Evolutionary conservation across 164 flowering plant species (phyloP).

Genomic region (Pachysandra terminalis): DNA sequence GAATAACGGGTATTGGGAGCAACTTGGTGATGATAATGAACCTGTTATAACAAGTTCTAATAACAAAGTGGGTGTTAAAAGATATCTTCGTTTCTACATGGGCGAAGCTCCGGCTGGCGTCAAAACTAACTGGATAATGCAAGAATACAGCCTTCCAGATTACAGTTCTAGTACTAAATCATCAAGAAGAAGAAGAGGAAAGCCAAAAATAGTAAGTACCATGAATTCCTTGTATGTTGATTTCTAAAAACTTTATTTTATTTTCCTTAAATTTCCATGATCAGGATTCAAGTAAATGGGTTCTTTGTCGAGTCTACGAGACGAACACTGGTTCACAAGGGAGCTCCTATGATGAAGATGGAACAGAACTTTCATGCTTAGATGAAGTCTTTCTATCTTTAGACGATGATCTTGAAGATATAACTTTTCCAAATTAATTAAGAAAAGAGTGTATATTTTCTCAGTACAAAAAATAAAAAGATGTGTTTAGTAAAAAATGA

Average conservation of each 20-base stretch:
- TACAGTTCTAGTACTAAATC: constrained; percentile 32
- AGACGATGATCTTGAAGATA: constrained; percentile 84
- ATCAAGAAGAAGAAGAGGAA: constrained; percentile 33
- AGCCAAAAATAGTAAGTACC: constrained; percentile 31
- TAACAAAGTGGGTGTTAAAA: constrained; percentile 46
- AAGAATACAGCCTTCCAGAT: constrained; percentile 48
- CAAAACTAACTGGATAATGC: constrained; percentile 64
- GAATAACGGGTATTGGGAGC: constrained; percentile 65
- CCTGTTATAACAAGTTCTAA: constrained; percentile 28
- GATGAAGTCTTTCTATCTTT: constrained; percentile 80
- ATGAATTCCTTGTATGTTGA: too few species aligned
- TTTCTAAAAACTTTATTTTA: too few species aligned
- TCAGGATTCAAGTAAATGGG: constrained; percentile 63
- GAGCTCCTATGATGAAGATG: constrained; percentile 33
- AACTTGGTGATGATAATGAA: constrained; percentile 63
- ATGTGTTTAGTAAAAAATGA: too few species aligned
- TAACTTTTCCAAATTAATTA: constrained; percentile 60
- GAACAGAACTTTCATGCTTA: constrained; percentile 64
- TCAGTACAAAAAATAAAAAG: too few species aligned
- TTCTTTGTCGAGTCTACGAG: constrained; percentile 69
- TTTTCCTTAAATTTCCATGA: not conserved
- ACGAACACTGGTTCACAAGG: constrained; percentile 18
- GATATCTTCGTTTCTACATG: constrained; percentile 32
- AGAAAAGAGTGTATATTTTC: too few species aligned
- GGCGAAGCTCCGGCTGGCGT: constrained; percentile 42